Percentiles rank a stretch among this genome's conserved stretches.
These are phyloP conservation scores for Saposhnikovia divaricata DNA, from an alignment of 129 eudicot species.

Conservation along the genomic window DNA sequence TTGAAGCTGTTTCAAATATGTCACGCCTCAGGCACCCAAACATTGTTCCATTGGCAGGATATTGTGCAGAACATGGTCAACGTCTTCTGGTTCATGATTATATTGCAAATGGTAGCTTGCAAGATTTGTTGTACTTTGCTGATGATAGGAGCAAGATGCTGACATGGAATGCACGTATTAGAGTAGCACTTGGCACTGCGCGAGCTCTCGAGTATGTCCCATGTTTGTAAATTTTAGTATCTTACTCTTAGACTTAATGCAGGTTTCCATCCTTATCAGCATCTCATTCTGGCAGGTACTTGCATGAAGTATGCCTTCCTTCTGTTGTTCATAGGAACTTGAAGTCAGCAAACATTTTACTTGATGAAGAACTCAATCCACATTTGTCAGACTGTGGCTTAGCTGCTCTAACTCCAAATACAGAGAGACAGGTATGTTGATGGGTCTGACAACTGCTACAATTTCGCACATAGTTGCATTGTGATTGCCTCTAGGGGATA, in stretches of 20 bases:
- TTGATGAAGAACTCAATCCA: conserved; percentile 95
- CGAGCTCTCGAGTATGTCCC: conserved; percentile 84
- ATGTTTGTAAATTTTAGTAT: neutral
- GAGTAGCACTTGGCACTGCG: conserved; percentile 98
- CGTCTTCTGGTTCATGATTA: conserved; percentile 86
- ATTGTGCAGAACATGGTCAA: conserved; percentile 93
- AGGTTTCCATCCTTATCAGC: conserved; percentile 3
- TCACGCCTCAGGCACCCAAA: conserved; percentile 91
- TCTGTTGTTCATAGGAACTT: conserved; percentile 98
- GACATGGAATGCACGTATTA: conserved; percentile 94
- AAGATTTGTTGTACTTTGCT: conserved; percentile 82
- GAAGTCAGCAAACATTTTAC: conserved; percentile 84
- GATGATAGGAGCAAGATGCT: conserved; percentile 66
- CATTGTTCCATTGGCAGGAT: conserved; percentile 68
- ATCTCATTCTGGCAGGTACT: conserved; percentile 49
- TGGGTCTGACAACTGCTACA: conserved; percentile 6
- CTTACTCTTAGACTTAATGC: too few species aligned
- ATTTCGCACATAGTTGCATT: neutral
- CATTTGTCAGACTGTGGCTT: conserved; percentile 91
- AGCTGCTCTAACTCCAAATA: conserved; percentile 88
- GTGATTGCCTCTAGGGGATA: neutral
- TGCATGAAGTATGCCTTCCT: conserved; percentile 98
- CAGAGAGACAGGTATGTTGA: conserved; percentile 70
- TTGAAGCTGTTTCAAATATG: conserved; percentile 94
- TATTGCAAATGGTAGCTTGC: conserved; percentile 81